Evolutionary conservation across 2,329 filamentous ascomycete genomes (phyloP).

Genomic region (Penicillium sp.): DNA sequence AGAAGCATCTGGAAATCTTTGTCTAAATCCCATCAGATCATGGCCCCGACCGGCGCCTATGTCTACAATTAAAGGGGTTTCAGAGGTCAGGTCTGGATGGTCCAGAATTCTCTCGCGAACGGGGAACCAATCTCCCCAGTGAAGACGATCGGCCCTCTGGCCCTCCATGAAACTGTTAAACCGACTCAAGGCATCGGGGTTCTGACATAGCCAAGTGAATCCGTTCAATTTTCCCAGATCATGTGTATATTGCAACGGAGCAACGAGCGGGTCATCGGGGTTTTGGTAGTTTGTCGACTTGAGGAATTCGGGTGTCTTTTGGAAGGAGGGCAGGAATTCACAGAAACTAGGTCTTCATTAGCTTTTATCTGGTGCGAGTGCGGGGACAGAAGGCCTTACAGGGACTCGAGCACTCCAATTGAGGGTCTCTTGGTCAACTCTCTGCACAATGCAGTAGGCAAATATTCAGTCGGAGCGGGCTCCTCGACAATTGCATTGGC

Average conservation of each 20-base stretch:
- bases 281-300: conserved; percentile 14
- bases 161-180: conserved; percentile 33
- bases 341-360: conserved; percentile 2
- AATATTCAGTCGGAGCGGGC: conserved; percentile 15
- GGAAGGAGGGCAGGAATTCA: conserved; percentile 18
- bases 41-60: conserved; percentile 49
- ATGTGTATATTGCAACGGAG: conserved; percentile 20
- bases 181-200: conserved; percentile 20
- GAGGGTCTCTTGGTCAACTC: conserved; percentile 23
- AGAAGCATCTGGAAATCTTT: conserved; percentile 38
- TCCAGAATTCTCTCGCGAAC: conserved; percentile 18
- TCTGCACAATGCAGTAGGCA: conserved; percentile 19
- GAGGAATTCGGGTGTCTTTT: conserved; percentile 26
- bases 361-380: not conserved
- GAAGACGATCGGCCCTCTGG: conserved; percentile 18
- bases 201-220: conserved; percentile 22
- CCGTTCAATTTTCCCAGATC: not conserved
- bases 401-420: conserved; percentile 21
- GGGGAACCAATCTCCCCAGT: conserved; percentile 32
- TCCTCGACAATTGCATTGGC: conserved; percentile 22
- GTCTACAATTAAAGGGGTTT: conserved; percentile 40
- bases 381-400: not conserved
- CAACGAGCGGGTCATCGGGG: conserved; percentile 19
- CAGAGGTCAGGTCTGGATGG: not conserved
- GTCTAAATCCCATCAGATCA: conserved; percentile 41